Conservation (phyloP, 176 grass and related monocot species). For the Eleusine indica region DNA sequence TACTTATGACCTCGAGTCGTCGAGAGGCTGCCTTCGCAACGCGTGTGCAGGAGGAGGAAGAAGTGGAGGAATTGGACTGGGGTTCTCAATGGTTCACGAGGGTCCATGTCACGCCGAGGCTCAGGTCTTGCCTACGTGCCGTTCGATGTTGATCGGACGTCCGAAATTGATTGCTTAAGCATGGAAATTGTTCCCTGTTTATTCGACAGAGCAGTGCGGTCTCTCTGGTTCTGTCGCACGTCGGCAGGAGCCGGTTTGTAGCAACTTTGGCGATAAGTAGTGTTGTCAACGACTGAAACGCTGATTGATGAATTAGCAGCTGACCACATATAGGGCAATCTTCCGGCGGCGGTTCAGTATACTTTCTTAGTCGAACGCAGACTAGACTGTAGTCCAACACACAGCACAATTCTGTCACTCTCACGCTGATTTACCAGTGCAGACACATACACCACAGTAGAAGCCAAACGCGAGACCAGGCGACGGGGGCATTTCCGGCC, state of each 20-base stretch:
- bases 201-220: not conserved
- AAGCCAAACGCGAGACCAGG: not conserved
- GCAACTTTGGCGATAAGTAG: not conserved
- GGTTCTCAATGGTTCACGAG: constrained; percentile 8
- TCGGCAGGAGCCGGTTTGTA: not conserved
- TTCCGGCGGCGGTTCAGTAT: not conserved
- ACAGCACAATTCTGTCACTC: not conserved
- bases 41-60: constrained; percentile 17
- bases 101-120: not conserved
- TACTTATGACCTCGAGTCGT: not conserved
- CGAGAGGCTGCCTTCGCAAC: constrained; percentile 25
- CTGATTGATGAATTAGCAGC: not conserved
- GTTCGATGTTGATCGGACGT: constrained; percentile 21
- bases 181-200: not conserved
- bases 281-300: not conserved
- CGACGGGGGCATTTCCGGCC: not conserved
- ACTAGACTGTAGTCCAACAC: too few species aligned
- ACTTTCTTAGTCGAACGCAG: not conserved
- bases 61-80: not conserved
- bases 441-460: not conserved
- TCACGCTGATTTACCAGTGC: not conserved
- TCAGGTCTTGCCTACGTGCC: not conserved
- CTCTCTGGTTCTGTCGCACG: not conserved
- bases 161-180: not conserved
- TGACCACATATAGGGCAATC: not conserved